Percentiles rank a stretch among this genome's conserved stretches.
These are phyloP conservation scores for Chaetoceros muelleri DNA, from an alignment of 108 stramenopile species.

Conservation along the genomic window DNA sequence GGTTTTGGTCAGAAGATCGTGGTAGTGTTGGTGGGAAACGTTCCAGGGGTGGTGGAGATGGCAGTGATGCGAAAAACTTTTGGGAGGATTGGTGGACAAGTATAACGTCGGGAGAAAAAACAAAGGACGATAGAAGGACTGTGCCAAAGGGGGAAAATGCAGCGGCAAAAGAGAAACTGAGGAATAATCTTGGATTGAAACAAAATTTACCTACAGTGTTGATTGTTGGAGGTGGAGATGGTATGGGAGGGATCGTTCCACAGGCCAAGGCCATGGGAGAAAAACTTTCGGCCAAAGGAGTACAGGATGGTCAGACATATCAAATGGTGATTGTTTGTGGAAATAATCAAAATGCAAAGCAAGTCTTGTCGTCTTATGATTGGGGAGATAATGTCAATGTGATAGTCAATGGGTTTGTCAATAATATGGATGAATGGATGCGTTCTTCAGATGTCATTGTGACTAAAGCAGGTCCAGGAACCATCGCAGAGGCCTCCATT, in stretches of 20 bases:
- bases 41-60: slow-evolving; percentile 26
- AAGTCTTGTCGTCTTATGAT: slow-evolving; percentile 22
- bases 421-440: slow-evolving; percentile 97
- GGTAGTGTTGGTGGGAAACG: not conserved
- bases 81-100: not conserved
- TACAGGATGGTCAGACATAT: slow-evolving; percentile 13
- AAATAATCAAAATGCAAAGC: slow-evolving; percentile 68
- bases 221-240: slow-evolving; percentile 94
- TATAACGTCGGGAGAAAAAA: not conserved
- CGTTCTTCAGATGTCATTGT: slow-evolving; percentile 73
- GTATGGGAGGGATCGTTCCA: slow-evolving; percentile 83
- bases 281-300: slow-evolving; percentile 31
- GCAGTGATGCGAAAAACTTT: slow-evolving; percentile 1
- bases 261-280: slow-evolving; percentile 66
- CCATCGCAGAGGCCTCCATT: slow-evolving; percentile 91
- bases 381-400: slow-evolving; percentile 48
- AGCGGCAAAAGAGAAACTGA: slow-evolving; percentile 29
- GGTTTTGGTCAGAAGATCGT: slow-evolving; percentile 58
- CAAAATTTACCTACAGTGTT: slow-evolving; percentile 66
- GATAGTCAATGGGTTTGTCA: slow-evolving; percentile 77
- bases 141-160: slow-evolving; percentile 21
- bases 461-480: slow-evolving; percentile 93
- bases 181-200: slow-evolving; percentile 39
- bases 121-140: not conserved
- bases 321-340: slow-evolving; percentile 96